Conservation (phyloP, 2,329 filamentous ascomycete species). For the Penicillium sp. region DNA sequence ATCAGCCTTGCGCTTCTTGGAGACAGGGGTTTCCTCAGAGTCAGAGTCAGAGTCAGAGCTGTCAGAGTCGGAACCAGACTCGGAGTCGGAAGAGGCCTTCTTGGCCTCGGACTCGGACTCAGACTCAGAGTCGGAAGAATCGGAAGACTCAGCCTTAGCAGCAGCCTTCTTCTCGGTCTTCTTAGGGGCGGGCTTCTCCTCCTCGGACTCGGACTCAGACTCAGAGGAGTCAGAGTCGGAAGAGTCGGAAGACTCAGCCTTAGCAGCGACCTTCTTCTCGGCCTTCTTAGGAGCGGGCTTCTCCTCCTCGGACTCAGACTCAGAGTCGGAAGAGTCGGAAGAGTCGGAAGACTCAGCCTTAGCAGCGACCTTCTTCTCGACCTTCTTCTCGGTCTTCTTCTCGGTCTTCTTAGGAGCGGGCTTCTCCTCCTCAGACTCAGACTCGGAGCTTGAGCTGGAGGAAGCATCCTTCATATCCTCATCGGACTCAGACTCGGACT, state of each 20-base stretch:
- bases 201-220: conserved; percentile 31
- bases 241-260: conserved; percentile 22
- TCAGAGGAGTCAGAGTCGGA: conserved; percentile 26
- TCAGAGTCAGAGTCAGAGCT: conserved; percentile 29
- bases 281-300: conserved; percentile 23
- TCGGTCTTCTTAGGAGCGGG: conserved; percentile 20
- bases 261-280: conserved; percentile 23
- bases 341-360: conserved; percentile 24
- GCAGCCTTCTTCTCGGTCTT: conserved; percentile 23
- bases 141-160: conserved; percentile 24
- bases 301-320: conserved; percentile 28
- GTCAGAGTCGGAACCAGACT: conserved; percentile 21
- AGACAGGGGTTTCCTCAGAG: conserved; percentile 25
- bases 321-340: conserved; percentile 28
- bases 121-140: conserved; percentile 25
- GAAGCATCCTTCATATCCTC: conserved; percentile 30
- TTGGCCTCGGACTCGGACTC: conserved; percentile 25
- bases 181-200: conserved; percentile 23
- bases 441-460: conserved; percentile 23
- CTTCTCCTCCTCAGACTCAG: conserved; percentile 24
- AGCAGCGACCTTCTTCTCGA: conserved; percentile 21
- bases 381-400: too few relatives aligned
- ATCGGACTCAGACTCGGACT: conserved; percentile 30
- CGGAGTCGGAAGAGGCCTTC: conserved; percentile 23
- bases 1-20: conserved; percentile 45